Evolutionary conservation across 1,284 basidiomycete genomes (phyloP).

Genomic region (Exobasidium rhododendri): DNA sequence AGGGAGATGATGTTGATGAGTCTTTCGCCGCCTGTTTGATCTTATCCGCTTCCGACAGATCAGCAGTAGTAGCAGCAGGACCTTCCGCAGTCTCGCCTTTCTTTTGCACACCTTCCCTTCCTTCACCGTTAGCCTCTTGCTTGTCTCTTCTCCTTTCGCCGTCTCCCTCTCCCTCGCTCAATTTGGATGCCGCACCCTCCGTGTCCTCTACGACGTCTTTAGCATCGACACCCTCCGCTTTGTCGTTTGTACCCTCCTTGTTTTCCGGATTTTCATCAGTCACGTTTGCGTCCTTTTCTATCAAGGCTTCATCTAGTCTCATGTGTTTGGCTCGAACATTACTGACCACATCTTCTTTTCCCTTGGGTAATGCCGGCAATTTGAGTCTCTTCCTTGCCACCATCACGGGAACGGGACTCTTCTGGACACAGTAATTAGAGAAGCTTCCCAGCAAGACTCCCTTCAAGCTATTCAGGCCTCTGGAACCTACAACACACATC

Average conservation of each 20-base stretch:
- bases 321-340: constrained; percentile 46
- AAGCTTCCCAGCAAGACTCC: constrained; percentile 95
- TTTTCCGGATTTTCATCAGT: constrained; percentile 21
- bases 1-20: background rate
- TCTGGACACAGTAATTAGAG: constrained; percentile 93
- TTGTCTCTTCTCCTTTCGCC: constrained; percentile 1
- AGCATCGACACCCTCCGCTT: constrained; percentile 16
- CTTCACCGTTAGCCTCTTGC: too few relatives aligned
- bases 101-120: background rate
- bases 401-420: constrained; percentile 87
- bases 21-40: background rate
- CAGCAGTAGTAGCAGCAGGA: background rate
- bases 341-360: constrained; percentile 50
- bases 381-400: constrained; percentile 55
- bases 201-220: background rate
- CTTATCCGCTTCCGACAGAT: background rate
- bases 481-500: constrained; percentile 91
- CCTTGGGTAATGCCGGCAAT: constrained; percentile 45
- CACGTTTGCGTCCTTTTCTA: constrained; percentile 41
- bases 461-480: constrained; percentile 83
- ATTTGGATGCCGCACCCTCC: background rate
- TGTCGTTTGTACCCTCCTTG: constrained; percentile 14
- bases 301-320: constrained; percentile 48
- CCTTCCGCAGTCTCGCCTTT: background rate
- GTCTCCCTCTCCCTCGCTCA: constrained; percentile 22